Conservation (phyloP, 2,329 filamentous ascomycete genomes). For the Xylariaceae sp. region DNA sequence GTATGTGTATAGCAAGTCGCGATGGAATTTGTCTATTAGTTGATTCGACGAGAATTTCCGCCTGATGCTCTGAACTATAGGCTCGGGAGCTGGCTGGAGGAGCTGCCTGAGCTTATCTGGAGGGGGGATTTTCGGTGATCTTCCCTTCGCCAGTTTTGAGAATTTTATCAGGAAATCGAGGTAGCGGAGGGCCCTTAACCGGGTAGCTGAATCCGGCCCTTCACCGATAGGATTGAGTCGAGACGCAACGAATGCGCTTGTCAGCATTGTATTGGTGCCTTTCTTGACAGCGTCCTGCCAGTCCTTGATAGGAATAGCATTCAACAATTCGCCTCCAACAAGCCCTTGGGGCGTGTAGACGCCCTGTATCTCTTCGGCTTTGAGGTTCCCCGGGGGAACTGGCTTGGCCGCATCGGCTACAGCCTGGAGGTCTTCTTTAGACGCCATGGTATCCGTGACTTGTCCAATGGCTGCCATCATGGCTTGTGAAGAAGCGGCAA, state of each 20-base stretch:
- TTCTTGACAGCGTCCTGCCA: constrained; percentile 65
- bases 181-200: constrained; percentile 56
- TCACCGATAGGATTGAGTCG: constrained; percentile 52
- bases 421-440: constrained; percentile 58
- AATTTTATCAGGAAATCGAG: constrained; percentile 53
- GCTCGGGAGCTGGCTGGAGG: constrained; percentile 53
- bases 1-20: constrained; percentile 67
- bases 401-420: constrained; percentile 64
- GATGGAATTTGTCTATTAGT: constrained; percentile 64
- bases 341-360: constrained; percentile 65
- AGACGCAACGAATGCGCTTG: constrained; percentile 59
- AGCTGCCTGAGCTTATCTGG: constrained; percentile 56
- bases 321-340: constrained; percentile 62
- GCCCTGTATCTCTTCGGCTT: constrained; percentile 61
- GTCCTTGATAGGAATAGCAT: constrained; percentile 62
- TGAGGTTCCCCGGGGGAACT: constrained; percentile 62
- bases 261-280: constrained; percentile 50
- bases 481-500: constrained; percentile 51
- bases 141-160: constrained; percentile 42
- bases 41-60: constrained; percentile 62
- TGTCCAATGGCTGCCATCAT: constrained; percentile 60
- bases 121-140: constrained; percentile 49
- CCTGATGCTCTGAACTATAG: constrained; percentile 60
- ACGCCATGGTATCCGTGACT: constrained; percentile 59
- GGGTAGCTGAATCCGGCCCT: constrained; percentile 47